Evolutionary conservation across 768 basidiomycete genomes (phyloP).

Genomic region (Melanogaster broomeanus): DNA sequence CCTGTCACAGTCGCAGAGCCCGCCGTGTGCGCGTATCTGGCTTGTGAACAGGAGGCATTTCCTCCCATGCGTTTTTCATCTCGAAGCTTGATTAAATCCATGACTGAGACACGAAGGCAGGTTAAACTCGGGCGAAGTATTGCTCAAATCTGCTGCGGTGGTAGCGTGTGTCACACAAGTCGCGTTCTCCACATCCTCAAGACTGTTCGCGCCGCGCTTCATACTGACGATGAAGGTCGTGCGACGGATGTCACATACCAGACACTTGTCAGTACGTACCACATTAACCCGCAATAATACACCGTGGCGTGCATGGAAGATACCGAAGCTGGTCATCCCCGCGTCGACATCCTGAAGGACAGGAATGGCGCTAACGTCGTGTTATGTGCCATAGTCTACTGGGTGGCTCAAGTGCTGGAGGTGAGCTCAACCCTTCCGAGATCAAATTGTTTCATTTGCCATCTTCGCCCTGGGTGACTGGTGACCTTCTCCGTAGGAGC

Average conservation of each 20-base stretch:
- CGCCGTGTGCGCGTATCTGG: conserved; percentile 32
- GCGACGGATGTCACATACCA: conserved; percentile 26
- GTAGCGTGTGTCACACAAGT: conserved; percentile 22
- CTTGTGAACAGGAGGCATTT: conserved; percentile 33
- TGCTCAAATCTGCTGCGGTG: conserved; percentile 24
- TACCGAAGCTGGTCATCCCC: conserved; percentile 29
- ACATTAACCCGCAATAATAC: conserved; percentile 8
- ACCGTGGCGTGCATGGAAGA: conserved; percentile 36
- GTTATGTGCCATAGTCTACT: conserved; percentile 45
- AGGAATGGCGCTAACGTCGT: conserved; percentile 23
- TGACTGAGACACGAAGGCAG: conserved; percentile 7
- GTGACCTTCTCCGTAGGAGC: conserved; percentile 17
- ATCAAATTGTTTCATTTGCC: background rate
- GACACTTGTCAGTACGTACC: conserved; percentile 32
- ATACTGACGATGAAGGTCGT: background rate
- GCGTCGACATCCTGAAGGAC: conserved; percentile 13
- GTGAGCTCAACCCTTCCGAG: conserved; percentile 19
- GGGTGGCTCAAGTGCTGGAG: conserved; percentile 43
- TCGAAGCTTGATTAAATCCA: background rate
- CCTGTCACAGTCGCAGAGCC: conserved; percentile 24
- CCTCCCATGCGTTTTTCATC: no score
- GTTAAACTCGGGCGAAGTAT: conserved; percentile 29
- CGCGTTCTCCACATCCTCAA: conserved; percentile 26
- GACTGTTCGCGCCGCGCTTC: conserved; percentile 19
- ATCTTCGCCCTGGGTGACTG: background rate